Conservation (phyloP, 768 basidiomycete species). For the Dioszegia hungarica region DNA sequence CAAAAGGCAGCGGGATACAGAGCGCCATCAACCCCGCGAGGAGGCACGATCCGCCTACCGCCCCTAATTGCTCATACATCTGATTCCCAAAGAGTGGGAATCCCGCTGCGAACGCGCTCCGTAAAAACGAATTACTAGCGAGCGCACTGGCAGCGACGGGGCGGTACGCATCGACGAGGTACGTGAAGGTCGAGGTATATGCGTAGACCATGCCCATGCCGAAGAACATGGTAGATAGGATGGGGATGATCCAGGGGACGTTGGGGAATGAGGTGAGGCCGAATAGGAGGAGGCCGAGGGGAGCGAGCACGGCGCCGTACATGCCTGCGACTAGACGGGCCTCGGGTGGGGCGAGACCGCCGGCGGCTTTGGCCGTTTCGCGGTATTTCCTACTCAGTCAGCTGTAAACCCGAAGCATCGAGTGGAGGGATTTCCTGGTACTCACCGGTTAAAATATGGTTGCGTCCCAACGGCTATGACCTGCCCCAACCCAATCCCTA, state of each 20-base stretch:
- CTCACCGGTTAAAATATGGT: conserved; percentile 42
- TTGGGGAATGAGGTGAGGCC: conserved; percentile 56
- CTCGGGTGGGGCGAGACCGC: conserved; percentile 59
- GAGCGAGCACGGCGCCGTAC: conserved; percentile 63
- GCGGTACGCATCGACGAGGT: conserved; percentile 45
- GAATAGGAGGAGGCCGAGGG: conserved; percentile 59
- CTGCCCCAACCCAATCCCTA: conserved; percentile 57
- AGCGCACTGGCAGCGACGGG: conserved; percentile 54
- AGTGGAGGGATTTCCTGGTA: neutral
- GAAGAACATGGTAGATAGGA: conserved; percentile 54
- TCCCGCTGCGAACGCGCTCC: conserved; percentile 53
- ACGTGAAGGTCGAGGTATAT: conserved; percentile 56
- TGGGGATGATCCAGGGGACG: conserved; percentile 55
- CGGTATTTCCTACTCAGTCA: conserved; percentile 12
- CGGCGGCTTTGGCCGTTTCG: conserved; percentile 17
- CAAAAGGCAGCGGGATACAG: conserved; percentile 57
- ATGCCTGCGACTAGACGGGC: conserved; percentile 63
- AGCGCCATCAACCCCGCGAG: conserved; percentile 61
- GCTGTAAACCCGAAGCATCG: neutral
- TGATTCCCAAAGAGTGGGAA: conserved; percentile 55
- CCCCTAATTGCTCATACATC: conserved; percentile 59
- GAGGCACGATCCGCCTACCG: conserved; percentile 68
- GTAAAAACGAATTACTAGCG: conserved; percentile 61
- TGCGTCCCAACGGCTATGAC: conserved; percentile 38
- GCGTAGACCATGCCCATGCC: conserved; percentile 58